Evolutionary conservation across 2,329 filamentous ascomycete species (phyloP).

Genomic region (Bipolaris bicolor): DNA sequence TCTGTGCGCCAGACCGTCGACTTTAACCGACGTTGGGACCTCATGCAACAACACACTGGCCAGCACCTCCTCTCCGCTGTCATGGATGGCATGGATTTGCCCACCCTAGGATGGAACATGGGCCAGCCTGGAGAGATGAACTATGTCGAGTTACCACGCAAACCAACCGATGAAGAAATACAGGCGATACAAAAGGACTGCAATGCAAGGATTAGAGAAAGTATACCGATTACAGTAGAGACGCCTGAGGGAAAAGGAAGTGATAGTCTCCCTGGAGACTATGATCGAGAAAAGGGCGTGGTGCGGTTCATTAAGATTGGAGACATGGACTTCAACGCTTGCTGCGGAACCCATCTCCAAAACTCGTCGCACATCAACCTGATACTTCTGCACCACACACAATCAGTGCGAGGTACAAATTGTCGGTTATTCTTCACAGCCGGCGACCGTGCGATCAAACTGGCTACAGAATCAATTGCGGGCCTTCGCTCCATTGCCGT

Average conservation of each 20-base stretch:
- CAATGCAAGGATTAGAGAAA: conserved; percentile 37
- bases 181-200: conserved; percentile 35
- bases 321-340: conserved; percentile 43
- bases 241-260: conserved; percentile 35
- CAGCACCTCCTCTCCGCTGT: conserved; percentile 45
- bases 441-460: conserved; percentile 39
- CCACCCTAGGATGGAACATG: conserved; percentile 43
- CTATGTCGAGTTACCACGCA: conserved; percentile 41
- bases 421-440: conserved; percentile 40
- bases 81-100: conserved; percentile 39
- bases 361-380: conserved; percentile 41
- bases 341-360: conserved; percentile 44
- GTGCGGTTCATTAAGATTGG: conserved; percentile 44
- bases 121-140: conserved; percentile 43
- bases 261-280: conserved; percentile 38
- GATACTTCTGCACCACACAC: conserved; percentile 41
- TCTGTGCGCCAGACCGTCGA: conserved; percentile 37
- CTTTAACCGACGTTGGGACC: conserved; percentile 40
- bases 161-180: conserved; percentile 36
- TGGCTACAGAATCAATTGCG: conserved; percentile 36
- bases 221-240: conserved; percentile 39
- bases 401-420: conserved; percentile 39
- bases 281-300: conserved; percentile 41
- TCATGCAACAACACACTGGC: conserved; percentile 47
- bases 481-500: conserved; percentile 35